phyloP scores from a whole-genome alignment of 257 asterid species.

The Fraxinus americana region DNA sequence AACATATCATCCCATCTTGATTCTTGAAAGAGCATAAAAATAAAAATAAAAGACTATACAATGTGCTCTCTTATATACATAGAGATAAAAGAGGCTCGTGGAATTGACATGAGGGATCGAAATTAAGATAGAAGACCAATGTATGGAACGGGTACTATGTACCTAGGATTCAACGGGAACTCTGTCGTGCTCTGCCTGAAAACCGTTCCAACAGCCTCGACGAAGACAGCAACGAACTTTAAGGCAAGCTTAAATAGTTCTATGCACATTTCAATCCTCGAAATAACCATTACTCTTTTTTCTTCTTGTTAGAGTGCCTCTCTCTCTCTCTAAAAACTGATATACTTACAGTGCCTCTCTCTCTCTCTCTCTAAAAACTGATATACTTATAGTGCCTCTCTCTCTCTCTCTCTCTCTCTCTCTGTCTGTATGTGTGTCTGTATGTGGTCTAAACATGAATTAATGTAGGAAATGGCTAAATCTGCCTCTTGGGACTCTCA shows the following conservation, averaged over 20 bases:
- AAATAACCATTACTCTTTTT: conserved; percentile 27
- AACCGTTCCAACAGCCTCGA: conserved; percentile 25
- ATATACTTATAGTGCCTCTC: too few species aligned
- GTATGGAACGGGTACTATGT: background rate
- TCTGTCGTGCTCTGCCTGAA: background rate
- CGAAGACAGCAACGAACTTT: conserved; percentile 26
- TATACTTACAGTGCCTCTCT: background rate
- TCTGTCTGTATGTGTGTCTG: too few species aligned
- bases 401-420: background rate
- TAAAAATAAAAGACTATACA: too few species aligned
- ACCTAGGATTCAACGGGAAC: background rate
- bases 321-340: background rate
- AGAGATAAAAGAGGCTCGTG: background rate
- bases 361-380: background rate
- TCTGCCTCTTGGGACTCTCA: background rate
- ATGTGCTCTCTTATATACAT: background rate
- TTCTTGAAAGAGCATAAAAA: background rate
- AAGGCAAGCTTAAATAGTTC: conserved; percentile 23
- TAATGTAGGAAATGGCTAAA: background rate
- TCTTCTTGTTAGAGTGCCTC: background rate
- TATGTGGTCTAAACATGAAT: background rate
- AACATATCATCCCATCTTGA: background rate
- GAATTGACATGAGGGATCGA: background rate
- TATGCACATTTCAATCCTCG: conserved; percentile 33
- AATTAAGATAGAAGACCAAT: background rate